These are phyloP conservation scores for Fraxinus cuspidata DNA, from an alignment of 257 asterid genomes.

Conservation along the genomic window DNA sequence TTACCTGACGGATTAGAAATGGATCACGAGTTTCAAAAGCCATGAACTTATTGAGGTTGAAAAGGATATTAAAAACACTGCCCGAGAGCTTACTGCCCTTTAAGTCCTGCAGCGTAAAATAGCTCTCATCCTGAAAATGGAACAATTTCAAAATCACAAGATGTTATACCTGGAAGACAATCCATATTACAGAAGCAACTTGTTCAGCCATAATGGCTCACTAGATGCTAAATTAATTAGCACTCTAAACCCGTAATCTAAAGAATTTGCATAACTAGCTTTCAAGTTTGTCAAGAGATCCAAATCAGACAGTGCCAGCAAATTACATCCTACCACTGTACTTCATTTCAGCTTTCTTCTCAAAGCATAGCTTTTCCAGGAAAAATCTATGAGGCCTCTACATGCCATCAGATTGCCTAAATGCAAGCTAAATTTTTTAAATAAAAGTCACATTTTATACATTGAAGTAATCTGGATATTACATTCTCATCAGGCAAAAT, in stretches of 20 bases:
- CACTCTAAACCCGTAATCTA: background rate
- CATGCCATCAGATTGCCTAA: background rate
- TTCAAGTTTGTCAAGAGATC: background rate
- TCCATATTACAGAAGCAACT: background rate
- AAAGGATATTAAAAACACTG: slow-evolving; percentile 88
- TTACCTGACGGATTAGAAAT: slow-evolving; percentile 97
- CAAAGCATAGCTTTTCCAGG: background rate
- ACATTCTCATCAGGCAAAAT: background rate
- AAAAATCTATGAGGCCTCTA: background rate
- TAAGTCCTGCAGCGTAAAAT: slow-evolving; percentile 76
- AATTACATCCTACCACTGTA: background rate
- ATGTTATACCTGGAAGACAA: slow-evolving; percentile 5
- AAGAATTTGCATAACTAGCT: background rate
- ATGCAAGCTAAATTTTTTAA: background rate
- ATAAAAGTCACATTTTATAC: background rate
- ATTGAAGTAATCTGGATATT: background rate
- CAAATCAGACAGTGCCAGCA: background rate
- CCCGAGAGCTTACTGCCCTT: slow-evolving; percentile 89
- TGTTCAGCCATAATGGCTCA: slow-evolving; percentile 12
- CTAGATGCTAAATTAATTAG: slow-evolving; percentile 15
- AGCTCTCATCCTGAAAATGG: slow-evolving; percentile 80
- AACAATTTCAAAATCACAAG: slow-evolving; percentile 24
- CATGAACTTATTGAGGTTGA: slow-evolving; percentile 98
- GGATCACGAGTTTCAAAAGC: slow-evolving; percentile 99
- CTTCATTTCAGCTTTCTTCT: background rate